Base-by-base conservation (phyloP, 306 rosid genomes). In the Prunus fruticosa region DNA sequence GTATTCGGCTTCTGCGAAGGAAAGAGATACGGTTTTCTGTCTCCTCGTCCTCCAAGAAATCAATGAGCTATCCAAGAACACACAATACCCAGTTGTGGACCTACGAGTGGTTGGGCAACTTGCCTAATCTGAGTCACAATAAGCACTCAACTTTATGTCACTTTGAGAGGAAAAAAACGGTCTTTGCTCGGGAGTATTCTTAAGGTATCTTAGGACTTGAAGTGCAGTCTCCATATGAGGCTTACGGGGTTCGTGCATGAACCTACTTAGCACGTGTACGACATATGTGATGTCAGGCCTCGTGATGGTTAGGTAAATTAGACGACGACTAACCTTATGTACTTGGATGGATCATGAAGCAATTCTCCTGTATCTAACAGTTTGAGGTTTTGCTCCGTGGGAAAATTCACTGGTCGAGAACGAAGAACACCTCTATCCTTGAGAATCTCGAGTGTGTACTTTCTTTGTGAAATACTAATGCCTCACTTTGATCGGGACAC, bases 11-110 rank as follows among this genome's bases (percentile, higher is more conserved):
- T 72, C 8, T 52, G 51, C 30, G 6, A 32, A 54, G 19, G 67
- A 56, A 0, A 2, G 27, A 0, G 32, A 72, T 7, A 45, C 3
- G 5, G 0, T 57, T 6, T 0, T 20, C 3, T 27, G 9, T 20
- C 32, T 72, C 13, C 32, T 72, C 2, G 51, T 7, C 22, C 34
- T 72, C 76, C 53, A 72, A 3, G 51, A 51, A 2, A 71, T 54
- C 4, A 53, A n/a, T 0, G 18, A 30, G 18, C 16, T 4, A 1
- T 51, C 49, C 2, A 45, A 45, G 9, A 45, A 45, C 12, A 9
- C 49, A 45, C 49, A 45, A 45, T 45, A 45, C 9, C 49, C 13
- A 45, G 13, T 45, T 7, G 11, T 45, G 49, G 49, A 45, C 12
- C 49, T 45, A 2, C 49, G 49, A 18, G 0, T 69, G 14, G 28